Base-by-base conservation (phyloP, 768 basidiomycete species). In the Rhizopogon sp. region DNA sequence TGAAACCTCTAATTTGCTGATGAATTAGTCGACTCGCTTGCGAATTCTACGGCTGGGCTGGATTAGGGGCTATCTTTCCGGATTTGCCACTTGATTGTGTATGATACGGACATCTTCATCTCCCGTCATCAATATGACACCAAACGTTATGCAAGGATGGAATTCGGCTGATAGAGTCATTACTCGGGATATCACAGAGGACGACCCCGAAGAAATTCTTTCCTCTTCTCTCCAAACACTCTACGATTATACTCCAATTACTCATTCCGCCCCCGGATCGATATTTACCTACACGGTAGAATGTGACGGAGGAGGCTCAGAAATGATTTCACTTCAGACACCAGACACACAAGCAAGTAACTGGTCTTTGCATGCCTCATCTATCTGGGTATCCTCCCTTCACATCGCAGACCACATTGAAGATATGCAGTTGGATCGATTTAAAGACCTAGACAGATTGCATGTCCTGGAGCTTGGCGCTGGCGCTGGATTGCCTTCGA, bases 341-440 rank as follows among this genome's bases (percentile, higher is more conserved):
- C 88, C 89, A 10, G 85, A 90, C 62, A 85, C 88, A 10, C 71
- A 78, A 10, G 72, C 84, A 20, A 73, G 76, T 16, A 88, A 90
- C 62, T 91, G 89, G 89, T 74, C 80, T 1, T 68, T 91, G 3
- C 88, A 92, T 55, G 90, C 89, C 1, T 84, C 86, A 22, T 85
- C 86, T 14, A 81, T 91, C 62, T 92, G 88, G 90, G 70, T 76
- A 6, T 77, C 89, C 5, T 81, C 88, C 14, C 67, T 80, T 42
- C 87, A 82, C 70, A 67, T 90, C 43, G 84, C 85, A 44, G 82
- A 88, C 64, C 81, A 88, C 58, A 53, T 90, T 33, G 67, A 75
- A 28, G 76, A 78, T 35, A 63, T 87, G 3, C 59, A 64, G 39
- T 63, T 84, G 14, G 65, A 72, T 43, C 40, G 56, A 6, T 66